Percentiles rank a stretch among this genome's conserved stretches.
Evolutionary conservation across 768 basidiomycete species (phyloP).

Genomic region (Candolleomyces eurysporus): DNA sequence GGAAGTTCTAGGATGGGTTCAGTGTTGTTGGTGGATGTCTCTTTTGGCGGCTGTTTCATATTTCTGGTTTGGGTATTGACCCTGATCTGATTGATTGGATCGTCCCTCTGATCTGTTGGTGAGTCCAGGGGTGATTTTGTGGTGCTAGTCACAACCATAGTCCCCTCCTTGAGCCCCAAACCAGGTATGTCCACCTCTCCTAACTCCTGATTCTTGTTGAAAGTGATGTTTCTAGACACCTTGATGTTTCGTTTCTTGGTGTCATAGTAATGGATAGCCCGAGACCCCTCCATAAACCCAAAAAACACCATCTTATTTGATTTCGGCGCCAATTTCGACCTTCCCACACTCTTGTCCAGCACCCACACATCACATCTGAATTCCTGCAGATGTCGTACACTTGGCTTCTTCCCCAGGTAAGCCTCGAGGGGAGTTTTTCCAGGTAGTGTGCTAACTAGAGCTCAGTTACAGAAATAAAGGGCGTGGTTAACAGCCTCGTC

Average conservation of each 20-base stretch:
- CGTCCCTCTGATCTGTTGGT: too few species aligned
- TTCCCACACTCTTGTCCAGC: constrained; percentile 3
- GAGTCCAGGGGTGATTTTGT: too few species aligned
- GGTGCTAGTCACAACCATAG: constrained; percentile 6
- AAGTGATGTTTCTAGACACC: constrained; percentile 23
- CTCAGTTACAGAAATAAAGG: constrained; percentile 22
- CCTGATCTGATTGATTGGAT: neutral
- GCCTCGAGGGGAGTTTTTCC: constrained; percentile 22
- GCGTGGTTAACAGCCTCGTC: constrained; percentile 15
- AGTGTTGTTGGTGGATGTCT: too few species aligned
- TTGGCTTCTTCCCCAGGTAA: constrained; percentile 20
- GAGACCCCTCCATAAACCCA: constrained; percentile 18
- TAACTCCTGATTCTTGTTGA: constrained; percentile 18
- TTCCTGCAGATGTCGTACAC: constrained; percentile 28
- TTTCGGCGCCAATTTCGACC: constrained; percentile 1
- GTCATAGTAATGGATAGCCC: constrained; percentile 23
- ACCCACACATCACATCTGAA: constrained; percentile 40
- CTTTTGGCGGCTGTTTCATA: neutral
- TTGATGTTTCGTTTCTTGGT: constrained; percentile 15
- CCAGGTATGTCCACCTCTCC: constrained; percentile 8
- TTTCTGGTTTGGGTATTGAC: neutral
- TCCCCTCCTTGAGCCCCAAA: neutral
- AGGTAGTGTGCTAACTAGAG: constrained; percentile 17
- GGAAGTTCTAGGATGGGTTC: too few species aligned
- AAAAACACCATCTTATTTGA: constrained; percentile 12